These are phyloP conservation scores for Dissophora ornata DNA, from an alignment of 192 early-diverging fungal genomes.

Conservation along the genomic window DNA sequence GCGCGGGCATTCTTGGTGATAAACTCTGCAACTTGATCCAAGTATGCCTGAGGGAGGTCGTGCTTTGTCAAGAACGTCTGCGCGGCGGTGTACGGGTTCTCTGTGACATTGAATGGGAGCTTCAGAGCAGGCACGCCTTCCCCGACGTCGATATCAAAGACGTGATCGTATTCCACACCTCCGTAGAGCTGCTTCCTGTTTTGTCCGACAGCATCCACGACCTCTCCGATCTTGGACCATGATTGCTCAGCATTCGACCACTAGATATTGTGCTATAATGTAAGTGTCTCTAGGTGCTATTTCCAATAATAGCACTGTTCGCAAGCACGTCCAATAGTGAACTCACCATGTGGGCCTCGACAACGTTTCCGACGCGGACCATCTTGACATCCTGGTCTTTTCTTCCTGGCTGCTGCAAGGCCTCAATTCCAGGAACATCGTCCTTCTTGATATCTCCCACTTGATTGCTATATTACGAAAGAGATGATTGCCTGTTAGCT, in stretches of 20 bases:
- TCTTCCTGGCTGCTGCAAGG: slow-evolving; percentile 71
- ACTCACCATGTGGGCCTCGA: slow-evolving; percentile 85
- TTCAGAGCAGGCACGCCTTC: slow-evolving; percentile 85
- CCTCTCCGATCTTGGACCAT: slow-evolving; percentile 94
- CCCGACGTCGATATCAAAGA: slow-evolving; percentile 96
- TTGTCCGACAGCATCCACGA: slow-evolving; percentile 88
- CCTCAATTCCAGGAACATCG: slow-evolving; percentile 83
- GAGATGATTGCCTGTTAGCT: no score
- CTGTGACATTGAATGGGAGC: slow-evolving; percentile 91
- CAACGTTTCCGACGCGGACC: slow-evolving; percentile 76
- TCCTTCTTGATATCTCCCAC: slow-evolving; percentile 86
- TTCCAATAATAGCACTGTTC: no score
- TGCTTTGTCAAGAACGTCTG: slow-evolving; percentile 89
- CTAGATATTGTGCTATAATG: slow-evolving; percentile 30
- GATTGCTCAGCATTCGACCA: slow-evolving; percentile 70
- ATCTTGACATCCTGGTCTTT: slow-evolving; percentile 92
- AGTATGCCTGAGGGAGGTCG: slow-evolving; percentile 81
- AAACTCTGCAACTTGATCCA: slow-evolving; percentile 96
- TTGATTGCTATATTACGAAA: slow-evolving; percentile 72
- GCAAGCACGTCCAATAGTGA: no score
- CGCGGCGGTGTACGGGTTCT: slow-evolving; percentile 94
- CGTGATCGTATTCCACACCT: slow-evolving; percentile 95
- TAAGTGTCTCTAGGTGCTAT: no score
- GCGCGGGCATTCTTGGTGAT: slow-evolving; percentile 86
- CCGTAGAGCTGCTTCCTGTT: slow-evolving; percentile 81